phyloP scores from a whole-genome alignment of 192 early-diverging fungal genomes.

The Umbelopsis sp. region DNA sequence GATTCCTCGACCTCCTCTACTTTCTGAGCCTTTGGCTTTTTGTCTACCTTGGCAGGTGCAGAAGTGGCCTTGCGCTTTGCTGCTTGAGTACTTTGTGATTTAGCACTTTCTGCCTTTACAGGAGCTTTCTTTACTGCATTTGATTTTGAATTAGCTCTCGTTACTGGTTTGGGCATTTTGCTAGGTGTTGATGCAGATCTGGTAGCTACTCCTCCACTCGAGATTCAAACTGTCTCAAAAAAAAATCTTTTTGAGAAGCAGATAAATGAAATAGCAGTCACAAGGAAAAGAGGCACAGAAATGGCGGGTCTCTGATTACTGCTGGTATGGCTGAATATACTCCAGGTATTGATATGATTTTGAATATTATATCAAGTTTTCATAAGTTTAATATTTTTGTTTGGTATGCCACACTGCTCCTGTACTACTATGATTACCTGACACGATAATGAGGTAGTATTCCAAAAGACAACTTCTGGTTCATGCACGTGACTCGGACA shows the following conservation, averaged over 20 bases:
- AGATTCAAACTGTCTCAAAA: background rate
- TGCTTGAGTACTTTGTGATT: background rate
- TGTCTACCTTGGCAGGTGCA: constrained; percentile 28
- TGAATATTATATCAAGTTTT: too few species aligned
- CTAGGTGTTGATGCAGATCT: background rate
- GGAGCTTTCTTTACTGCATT: background rate
- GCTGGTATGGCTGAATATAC: background rate
- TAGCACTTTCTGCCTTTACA: background rate
- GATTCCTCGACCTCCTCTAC: constrained; percentile 7
- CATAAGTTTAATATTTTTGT: too few species aligned
- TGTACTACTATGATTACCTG: too few species aligned
- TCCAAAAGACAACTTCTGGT: too few species aligned
- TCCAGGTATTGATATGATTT: background rate
- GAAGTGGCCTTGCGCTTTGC: background rate
- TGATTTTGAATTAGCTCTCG: background rate
- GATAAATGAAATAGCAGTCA: background rate
- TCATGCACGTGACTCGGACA: constrained; percentile 2
- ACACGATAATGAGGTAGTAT: too few species aligned
- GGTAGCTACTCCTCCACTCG: background rate
- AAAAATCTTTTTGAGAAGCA: background rate
- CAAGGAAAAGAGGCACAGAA: background rate
- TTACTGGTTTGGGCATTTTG: constrained; percentile 9
- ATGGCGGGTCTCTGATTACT: too few species aligned
- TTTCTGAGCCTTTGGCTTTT: constrained; percentile 24
- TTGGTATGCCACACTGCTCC: too few species aligned